Base-by-base conservation (phyloP, 768 basidiomycete species). In the Brasilioporus rufonigricans region DNA sequence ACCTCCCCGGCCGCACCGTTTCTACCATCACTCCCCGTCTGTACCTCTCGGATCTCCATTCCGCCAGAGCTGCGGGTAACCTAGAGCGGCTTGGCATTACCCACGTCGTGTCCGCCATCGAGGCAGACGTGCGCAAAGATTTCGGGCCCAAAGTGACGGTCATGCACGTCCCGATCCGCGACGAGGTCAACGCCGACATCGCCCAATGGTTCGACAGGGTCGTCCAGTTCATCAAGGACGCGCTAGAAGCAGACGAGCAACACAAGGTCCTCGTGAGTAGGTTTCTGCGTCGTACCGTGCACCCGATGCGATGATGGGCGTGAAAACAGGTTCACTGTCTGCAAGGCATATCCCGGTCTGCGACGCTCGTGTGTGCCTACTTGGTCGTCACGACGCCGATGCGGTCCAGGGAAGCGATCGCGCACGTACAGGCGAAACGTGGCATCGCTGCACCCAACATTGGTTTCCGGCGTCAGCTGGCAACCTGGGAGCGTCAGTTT, bases 341-440 rank as follows among this genome's bases (percentile, higher is more conserved):
- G 38, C 82, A 84, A 69, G 90, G 90, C 39, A 78, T 90, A 54
- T 88, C 86, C 61, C 79, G 90, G 23, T 88, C 86, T 40, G 80
- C 89, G 1, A 89, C 87, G 5, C 79, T 90, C 26, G 83, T 91
- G 4, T 84, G 85, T 57, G 90, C 87, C 50, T 91, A 89, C 70
- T 73, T 87, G 40, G 70, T 85, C 19, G 77, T 77, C 8, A 71
- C 75, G 18, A 77, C 73, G 26, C 71, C 74, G 18, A 84, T 87
- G 81, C 66, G 68, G 5, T 75, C 81, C 12, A 49, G 61, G 24
- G 79, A 86, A 52, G 79, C 86, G 10, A 76, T 89, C 60, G 73
- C 69, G 26, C 80, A 80, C 53, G 79, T 83, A 32, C 78, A 78
- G 59, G 69, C 76, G 35, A 79, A 80, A 46, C 85, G 89, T 19